Evolutionary conservation across 345 rosid genomes (phyloP).

Genomic region (Aquilaria yunnanensis): DNA sequence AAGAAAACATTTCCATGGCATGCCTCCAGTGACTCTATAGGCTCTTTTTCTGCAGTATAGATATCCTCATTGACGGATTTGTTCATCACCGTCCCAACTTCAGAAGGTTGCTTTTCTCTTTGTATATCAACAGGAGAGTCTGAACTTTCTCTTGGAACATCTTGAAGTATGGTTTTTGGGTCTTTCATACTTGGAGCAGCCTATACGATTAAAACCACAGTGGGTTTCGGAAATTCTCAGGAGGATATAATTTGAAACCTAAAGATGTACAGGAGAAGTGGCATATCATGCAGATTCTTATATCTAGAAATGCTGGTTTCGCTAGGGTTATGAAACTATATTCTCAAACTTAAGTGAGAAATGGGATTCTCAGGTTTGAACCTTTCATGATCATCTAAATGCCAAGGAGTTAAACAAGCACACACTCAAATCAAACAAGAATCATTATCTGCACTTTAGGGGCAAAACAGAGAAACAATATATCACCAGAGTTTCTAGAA

Average conservation of each 20-base stretch:
- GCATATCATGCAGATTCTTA: no score
- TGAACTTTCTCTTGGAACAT: conserved; percentile 25
- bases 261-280: no score
- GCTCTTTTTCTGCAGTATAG: conserved; percentile 35
- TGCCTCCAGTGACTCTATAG: conserved; percentile 26
- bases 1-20: conserved; percentile 57
- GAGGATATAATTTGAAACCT: background rate
- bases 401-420: no score
- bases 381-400: no score
- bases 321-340: no score
- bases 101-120: conserved; percentile 29
- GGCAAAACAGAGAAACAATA: background rate
- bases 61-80: conserved; percentile 22
- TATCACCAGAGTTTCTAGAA: conserved; percentile 57
- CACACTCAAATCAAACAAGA: no score
- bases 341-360: no score
- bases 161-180: conserved; percentile 31
- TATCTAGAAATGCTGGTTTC: no score
- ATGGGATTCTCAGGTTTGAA: no score
- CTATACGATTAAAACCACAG: conserved; percentile 20
- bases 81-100: conserved; percentile 13
- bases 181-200: conserved; percentile 39
- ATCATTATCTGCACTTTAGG: no score
- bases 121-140: conserved; percentile 14
- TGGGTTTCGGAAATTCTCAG: background rate